phyloP scores from a whole-genome alignment of 2,329 filamentous ascomycete species.

The Venturia asperata region DNA sequence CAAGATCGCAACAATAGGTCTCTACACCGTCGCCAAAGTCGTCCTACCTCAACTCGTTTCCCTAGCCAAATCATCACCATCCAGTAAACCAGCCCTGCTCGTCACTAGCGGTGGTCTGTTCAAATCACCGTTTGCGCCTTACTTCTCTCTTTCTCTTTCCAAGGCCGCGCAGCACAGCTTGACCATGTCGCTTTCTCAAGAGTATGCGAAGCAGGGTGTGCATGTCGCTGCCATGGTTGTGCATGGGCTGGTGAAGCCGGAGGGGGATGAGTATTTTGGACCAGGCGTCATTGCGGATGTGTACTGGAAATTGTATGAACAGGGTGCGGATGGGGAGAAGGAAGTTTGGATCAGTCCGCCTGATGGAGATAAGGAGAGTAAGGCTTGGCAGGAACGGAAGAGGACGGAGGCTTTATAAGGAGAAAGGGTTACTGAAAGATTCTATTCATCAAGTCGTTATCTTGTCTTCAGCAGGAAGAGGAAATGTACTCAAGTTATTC shows the following conservation, averaged over 20 bases:
- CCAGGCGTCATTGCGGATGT: constrained; percentile 22
- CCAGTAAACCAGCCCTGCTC: constrained; percentile 39
- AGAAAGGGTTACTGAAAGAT: neutral
- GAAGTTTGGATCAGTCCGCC: constrained; percentile 20
- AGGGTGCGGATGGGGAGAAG: constrained; percentile 22
- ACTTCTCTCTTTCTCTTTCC: constrained; percentile 34
- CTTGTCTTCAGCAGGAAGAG: no score
- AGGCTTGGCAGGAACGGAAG: neutral
- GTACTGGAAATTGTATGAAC: constrained; percentile 24
- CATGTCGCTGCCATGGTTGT: constrained; percentile 25
- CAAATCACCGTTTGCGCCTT: constrained; percentile 39
- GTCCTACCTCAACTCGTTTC: constrained; percentile 34
- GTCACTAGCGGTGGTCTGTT: constrained; percentile 46
- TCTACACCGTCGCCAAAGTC: constrained; percentile 44
- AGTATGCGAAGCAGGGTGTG: constrained; percentile 21
- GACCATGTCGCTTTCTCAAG: constrained; percentile 12
- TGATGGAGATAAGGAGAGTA: constrained; percentile 6
- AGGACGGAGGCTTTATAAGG: neutral
- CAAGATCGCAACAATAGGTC: constrained; percentile 42
- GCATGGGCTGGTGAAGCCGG: constrained; percentile 22
- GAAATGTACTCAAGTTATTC: no score
- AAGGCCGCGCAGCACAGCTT: constrained; percentile 20
- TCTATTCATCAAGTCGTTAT: no score
- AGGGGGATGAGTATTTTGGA: constrained; percentile 22
- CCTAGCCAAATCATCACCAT: constrained; percentile 26